Conservation (phyloP, 208 protist genomes). For the Endotrypanum monterogeii region DNA sequence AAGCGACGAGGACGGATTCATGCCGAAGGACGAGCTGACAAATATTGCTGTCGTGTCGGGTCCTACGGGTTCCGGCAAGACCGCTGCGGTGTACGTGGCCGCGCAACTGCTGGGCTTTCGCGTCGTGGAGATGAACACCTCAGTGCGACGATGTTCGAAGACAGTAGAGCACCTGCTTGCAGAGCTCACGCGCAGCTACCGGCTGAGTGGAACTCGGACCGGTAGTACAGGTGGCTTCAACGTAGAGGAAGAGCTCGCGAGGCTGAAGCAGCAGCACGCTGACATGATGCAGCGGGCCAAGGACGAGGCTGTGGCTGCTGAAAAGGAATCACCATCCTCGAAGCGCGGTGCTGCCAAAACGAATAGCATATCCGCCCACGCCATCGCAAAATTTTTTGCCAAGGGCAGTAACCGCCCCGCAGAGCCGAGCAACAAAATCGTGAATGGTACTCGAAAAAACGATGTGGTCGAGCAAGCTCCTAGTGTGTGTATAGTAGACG, state of each 20-base stretch:
- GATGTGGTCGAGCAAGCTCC: not conserved
- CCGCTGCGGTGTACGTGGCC: constrained; percentile 78
- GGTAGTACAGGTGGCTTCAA: constrained; percentile 36
- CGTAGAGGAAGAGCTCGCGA: constrained; percentile 68
- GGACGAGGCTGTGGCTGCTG: constrained; percentile 27
- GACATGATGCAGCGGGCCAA: constrained; percentile 26
- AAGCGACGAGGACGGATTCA: constrained; percentile 16
- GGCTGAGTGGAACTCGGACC: constrained; percentile 42
- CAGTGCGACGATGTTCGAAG: constrained; percentile 65
- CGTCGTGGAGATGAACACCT: constrained; percentile 87
- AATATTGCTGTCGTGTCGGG: constrained; percentile 83
- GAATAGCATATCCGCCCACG: constrained; percentile 70
- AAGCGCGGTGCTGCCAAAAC: constrained; percentile 36
- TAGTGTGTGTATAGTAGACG: not conserved
- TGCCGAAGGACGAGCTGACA: constrained; percentile 59
- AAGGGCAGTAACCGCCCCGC: constrained; percentile 10
- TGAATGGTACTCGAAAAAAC: not conserved
- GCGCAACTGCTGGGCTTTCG: constrained; percentile 72
- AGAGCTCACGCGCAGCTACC: constrained; percentile 77
- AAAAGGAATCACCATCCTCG: constrained; percentile 20
- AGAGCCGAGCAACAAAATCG: constrained; percentile 2
- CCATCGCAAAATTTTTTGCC: constrained; percentile 71
- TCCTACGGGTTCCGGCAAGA: constrained; percentile 75
- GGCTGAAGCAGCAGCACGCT: constrained; percentile 63
- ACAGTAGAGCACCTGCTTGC: constrained; percentile 76